A percentile compares a stretch with the other conserved stretches of the same genome.
Evolutionary conservation across 768 basidiomycete species (phyloP).

Genomic region (Rhodotorula kratochvilovae): DNA sequence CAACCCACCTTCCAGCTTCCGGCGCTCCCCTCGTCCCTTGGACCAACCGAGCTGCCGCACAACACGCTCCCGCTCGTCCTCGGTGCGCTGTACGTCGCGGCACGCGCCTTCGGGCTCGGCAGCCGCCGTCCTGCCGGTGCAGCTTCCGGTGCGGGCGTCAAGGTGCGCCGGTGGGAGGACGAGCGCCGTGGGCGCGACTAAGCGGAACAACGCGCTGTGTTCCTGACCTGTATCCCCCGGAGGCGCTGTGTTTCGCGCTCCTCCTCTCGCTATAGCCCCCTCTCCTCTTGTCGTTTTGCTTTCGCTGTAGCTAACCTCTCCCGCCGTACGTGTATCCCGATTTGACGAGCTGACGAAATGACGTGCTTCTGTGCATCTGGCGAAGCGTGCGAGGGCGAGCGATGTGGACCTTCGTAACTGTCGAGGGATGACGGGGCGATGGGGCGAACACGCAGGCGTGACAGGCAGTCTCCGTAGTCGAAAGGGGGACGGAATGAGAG

Average conservation of each 20-base stretch:
- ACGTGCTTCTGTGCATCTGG: no score
- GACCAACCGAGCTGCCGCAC: not conserved
- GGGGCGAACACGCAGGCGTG: no score
- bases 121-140: not conserved
- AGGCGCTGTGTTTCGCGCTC: not conserved
- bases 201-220: not conserved
- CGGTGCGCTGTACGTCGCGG: not conserved
- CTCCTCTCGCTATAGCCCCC: no score
- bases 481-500: no score
- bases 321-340: no score
- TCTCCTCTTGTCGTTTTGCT: no score
- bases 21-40: not conserved
- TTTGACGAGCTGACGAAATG: no score
- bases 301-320: not conserved
- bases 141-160: not conserved
- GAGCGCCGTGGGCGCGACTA: not conserved
- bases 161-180: not conserved
- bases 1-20: not conserved
- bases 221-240: not conserved
- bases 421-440: no score
- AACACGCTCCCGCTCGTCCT: conserved; percentile 5
- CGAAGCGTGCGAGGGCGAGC: no score
- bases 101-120: not conserved
- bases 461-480: no score
- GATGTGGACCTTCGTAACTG: no score